These are phyloP conservation scores for Cercospora zeina DNA, from an alignment of 2,329 filamentous ascomycete species.

Conservation along the genomic window DNA sequence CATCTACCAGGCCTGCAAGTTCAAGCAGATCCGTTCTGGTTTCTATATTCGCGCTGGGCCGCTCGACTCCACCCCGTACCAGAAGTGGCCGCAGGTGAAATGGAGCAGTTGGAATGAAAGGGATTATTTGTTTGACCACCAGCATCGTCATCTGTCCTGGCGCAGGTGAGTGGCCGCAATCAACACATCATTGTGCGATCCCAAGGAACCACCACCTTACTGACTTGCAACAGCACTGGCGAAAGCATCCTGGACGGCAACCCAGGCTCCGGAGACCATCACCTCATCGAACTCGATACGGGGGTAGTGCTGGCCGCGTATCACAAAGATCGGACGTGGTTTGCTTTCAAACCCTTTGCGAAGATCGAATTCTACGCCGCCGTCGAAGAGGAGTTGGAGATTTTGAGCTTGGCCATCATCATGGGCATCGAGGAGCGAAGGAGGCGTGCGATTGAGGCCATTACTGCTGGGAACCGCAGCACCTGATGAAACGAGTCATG, in stretches of 20 bases:
- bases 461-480: not conserved
- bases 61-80: not conserved
- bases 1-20: not conserved
- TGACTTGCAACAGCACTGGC: constrained; percentile 1
- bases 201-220: not conserved
- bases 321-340: constrained; percentile 9
- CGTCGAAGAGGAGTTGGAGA: constrained; percentile 3
- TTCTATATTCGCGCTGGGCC: constrained; percentile 3
- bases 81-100: constrained; percentile 5
- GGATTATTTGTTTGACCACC: not conserved
- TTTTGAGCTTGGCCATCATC: constrained; percentile 10
- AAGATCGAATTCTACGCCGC: constrained; percentile 2
- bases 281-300: constrained; percentile 10
- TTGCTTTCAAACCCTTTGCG: constrained; percentile 5
- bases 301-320: constrained; percentile 7
- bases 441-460: constrained; percentile 2
- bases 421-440: constrained; percentile 5
- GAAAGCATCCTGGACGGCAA: constrained; percentile 1
- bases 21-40: constrained; percentile 4
- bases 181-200: not conserved
- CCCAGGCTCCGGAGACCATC: not conserved
- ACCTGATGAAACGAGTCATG: not conserved
- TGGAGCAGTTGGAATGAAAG: constrained; percentile 7
- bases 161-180: not conserved
- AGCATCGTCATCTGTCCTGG: constrained; percentile 6